Base-by-base conservation (phyloP, 345 rosid genomes). In the Pistacia vera region DNA sequence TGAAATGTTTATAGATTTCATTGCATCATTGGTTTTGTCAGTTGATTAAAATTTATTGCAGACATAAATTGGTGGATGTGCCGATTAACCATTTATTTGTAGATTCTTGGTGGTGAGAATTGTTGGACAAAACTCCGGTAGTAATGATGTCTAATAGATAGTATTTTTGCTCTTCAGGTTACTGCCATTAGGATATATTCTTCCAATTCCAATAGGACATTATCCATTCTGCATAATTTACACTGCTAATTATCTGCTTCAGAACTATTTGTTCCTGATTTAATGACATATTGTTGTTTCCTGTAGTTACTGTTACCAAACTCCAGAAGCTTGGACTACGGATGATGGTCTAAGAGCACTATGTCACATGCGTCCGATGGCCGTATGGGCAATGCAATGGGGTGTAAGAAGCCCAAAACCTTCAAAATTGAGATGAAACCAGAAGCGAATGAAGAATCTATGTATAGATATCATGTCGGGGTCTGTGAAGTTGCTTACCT, bases 341-440 rank as follows among this genome's bases (percentile, higher is more conserved):
- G n/a, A 77, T 49, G 97, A 25, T 25, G 25, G 25, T 25, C 1
- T 25, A 25, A 25, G 25, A 25, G 25, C 98, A 3, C 48, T 93
- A 28, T 75, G 82, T 41, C 92, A 93, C 81, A 93, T 95, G 98
- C 93, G 98, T 36, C 97, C 97, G 2, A 75, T 90, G 82, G 98
- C 93, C 12, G 92, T 95, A 80, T 93, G 98, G 99, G 91, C 93
- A 60, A 93, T 92, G 97, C 99, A 93, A 74, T 95, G 97, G 99
- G 97, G 96, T 35, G 62, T 95, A 13, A 77, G 91, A 2, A 83
- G 85, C 46, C 81, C 88, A 0, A 84, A 79, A 61, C 81, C 83
- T 16, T 48, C 49, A 44, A 77, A 71, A 77, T 13, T 20, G 88
- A 87, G 71, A 63, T 54, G 17, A 81, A 68, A 36, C 69, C 79